Evolutionary conservation across 768 basidiomycete species (phyloP).

Genomic region (Collybia sp.): DNA sequence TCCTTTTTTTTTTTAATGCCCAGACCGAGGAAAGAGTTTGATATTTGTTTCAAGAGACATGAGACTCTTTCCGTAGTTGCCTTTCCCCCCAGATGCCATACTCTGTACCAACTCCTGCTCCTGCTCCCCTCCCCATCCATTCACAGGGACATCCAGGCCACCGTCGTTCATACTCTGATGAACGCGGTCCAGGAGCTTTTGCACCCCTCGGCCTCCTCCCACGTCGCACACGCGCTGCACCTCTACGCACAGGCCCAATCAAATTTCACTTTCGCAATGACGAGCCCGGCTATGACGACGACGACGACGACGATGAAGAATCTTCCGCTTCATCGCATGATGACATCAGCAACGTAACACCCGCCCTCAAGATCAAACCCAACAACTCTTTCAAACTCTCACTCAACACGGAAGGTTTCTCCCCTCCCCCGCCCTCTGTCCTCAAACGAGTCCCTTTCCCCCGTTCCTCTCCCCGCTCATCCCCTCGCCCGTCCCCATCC

Average conservation of each 20-base stretch:
- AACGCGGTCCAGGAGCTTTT: constrained; percentile 44
- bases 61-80: no score
- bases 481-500: constrained; percentile 12
- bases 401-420: constrained; percentile 5
- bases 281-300: constrained; percentile 14
- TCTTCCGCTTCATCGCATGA: constrained; percentile 4
- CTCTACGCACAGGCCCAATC: constrained; percentile 8
- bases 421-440: constrained; percentile 15
- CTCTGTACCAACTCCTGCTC: constrained; percentile 16
- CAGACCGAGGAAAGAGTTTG: no score
- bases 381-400: constrained; percentile 13
- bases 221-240: constrained; percentile 6
- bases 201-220: constrained; percentile 42
- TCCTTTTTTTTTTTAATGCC: no score
- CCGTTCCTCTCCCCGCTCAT: constrained; percentile 23
- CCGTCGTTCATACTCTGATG: constrained; percentile 32
- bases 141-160: constrained; percentile 28
- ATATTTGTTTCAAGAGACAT: no score
- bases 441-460: constrained; percentile 38
- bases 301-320: constrained; percentile 21
- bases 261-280: constrained; percentile 24
- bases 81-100: constrained; percentile 21
- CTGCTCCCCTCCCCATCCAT: constrained; percentile 17
- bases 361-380: constrained; percentile 17
- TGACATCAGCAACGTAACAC: constrained; percentile 15